Percentiles rank a stretch among this genome's conserved stretches.
These are phyloP conservation scores for Globisporangium okanoganense DNA, from an alignment of 352 stramenopile genomes.

Conservation along the genomic window DNA sequence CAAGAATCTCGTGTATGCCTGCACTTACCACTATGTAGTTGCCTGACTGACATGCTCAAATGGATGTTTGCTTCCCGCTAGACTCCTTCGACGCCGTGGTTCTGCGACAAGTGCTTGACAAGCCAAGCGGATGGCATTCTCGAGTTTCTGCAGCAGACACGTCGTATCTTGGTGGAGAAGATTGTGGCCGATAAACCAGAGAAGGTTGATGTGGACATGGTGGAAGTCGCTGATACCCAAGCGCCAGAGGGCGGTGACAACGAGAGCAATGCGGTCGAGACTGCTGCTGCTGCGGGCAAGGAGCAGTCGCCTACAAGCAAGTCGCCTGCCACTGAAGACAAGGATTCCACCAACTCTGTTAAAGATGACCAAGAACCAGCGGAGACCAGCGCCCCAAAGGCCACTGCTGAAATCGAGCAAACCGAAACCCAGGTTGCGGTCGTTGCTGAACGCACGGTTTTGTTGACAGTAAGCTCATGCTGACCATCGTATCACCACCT, in stretches of 20 bases:
- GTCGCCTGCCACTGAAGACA: not conserved
- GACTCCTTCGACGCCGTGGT: slow-evolving; percentile 29
- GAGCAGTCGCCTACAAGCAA: not conserved
- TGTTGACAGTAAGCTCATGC: slow-evolving; percentile 7
- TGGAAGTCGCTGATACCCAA: not conserved
- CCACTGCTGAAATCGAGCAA: slow-evolving; percentile 8
- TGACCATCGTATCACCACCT: not conserved
- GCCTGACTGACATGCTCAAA: not conserved
- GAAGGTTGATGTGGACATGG: slow-evolving; percentile 10
- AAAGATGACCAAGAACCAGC: slow-evolving; percentile 3
- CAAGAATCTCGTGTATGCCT: not conserved
- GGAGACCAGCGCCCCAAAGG: not conserved
- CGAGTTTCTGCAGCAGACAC: slow-evolving; percentile 63
- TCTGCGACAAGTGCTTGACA: slow-evolving; percentile 52
- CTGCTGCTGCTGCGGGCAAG: not conserved
- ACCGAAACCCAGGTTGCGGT: not conserved
- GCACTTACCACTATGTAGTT: no score
- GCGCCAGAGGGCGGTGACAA: not conserved
- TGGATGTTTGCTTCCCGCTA: not conserved
- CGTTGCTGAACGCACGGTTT: slow-evolving; percentile 3
- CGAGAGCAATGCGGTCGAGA: not conserved
- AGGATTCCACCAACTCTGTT: not conserved
- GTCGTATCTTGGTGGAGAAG: slow-evolving; percentile 42
- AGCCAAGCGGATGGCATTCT: slow-evolving; percentile 55
- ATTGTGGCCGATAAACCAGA: slow-evolving; percentile 19